Evolutionary conservation across 495 filamentous ascomycete genomes (phyloP), one percentile per base, ranked within the genome.

Genomic region (Xylaria scruposa): DNA sequence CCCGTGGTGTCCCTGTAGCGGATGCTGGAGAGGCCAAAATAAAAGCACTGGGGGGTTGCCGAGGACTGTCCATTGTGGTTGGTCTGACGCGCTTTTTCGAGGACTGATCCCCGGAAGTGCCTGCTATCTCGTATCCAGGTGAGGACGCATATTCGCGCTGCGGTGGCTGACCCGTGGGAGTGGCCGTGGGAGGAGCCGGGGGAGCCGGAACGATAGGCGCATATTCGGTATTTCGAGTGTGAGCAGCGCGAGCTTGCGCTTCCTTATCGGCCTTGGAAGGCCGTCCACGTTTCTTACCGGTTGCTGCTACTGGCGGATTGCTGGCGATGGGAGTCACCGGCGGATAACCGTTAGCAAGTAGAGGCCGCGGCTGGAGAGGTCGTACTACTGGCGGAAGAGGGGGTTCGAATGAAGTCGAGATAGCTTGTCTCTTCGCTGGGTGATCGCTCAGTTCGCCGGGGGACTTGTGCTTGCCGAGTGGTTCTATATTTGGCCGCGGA

Each of bases 381-480:
- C 75, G 78, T 59, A 72, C 73, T 75, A 73, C 73, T 75, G 74
- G 51, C 72, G 70, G 70, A 69, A 76, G 1, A 59, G 75, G 42
- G 59, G 78, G 70, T 38, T 80, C 76, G 71, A 78, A 72, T 40
- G 78, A 74, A 38, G 72, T 68, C 70, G 76, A 75, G 69, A 83
- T 72, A 31, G 83, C 83, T 70, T 81, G 83, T 68, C 80, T 80
- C 70, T 85, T 86, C 46, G 80, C 56, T 36, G 73, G 75, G 47
- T 81, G 78, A 19, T 85, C 84, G 77, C 61, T 74, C n/a, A 83
- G 74, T 47, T 85, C 83, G 77, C 79, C 75, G 49, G 82, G 68
- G 54, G 84, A 84, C 51, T 81, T 83, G 70, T 83, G 84, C 78
- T 86, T 86, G 62, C 49, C 17, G 67, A 81, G 65, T 49, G 73